phyloP scores from a whole-genome alignment of 1,284 basidiomycete genomes.

The Pulveroboletus sp. region DNA sequence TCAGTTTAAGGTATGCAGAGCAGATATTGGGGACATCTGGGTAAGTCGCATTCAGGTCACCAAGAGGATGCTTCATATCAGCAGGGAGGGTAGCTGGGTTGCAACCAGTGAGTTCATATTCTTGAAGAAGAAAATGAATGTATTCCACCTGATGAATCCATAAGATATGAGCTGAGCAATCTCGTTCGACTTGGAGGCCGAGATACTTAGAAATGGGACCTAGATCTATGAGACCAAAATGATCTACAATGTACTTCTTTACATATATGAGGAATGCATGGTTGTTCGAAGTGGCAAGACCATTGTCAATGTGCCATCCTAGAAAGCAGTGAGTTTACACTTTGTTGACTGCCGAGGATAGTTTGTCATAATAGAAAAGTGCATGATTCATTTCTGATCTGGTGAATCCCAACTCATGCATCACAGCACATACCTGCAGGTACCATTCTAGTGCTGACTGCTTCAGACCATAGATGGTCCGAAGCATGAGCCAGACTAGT shows the following conservation, averaged over 20 bases:
- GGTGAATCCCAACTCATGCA: background rate
- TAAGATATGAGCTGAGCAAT: fast-evolving
- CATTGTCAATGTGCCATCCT: conserved; percentile 1
- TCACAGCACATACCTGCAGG: background rate
- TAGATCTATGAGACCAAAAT: background rate
- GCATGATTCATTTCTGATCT: background rate
- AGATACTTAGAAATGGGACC: background rate
- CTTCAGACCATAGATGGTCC: background rate
- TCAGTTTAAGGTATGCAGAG: background rate
- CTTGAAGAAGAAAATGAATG: background rate
- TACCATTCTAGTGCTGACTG: background rate
- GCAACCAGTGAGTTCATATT: background rate
- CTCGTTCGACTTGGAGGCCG: background rate
- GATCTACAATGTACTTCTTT: background rate
- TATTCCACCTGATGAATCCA: conserved; percentile 4
- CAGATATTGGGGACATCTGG: background rate
- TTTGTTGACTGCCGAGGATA: fast-evolving
- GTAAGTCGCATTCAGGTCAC: background rate
- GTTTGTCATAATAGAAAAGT: conserved; percentile 7
- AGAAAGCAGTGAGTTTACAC: background rate
- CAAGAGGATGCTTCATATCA: background rate
- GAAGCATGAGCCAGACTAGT: background rate
- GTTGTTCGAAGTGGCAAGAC: background rate
- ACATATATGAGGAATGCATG: background rate
- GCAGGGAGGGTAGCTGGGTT: background rate